phyloP scores from a whole-genome alignment of 805 yeast genomes.

The Cyberlindnera nakhonratchasimensis region DNA sequence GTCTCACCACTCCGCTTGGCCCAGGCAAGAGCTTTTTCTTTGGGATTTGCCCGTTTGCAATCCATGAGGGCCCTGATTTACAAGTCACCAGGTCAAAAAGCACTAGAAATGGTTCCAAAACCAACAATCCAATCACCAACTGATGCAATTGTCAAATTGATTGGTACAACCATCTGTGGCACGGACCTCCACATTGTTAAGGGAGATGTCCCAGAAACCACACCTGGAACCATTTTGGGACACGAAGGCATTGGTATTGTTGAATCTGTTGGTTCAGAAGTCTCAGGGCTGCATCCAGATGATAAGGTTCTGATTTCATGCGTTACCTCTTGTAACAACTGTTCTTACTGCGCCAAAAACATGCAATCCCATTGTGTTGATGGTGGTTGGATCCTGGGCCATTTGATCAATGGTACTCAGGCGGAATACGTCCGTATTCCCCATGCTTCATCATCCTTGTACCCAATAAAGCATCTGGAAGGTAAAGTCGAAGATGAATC shows the following conservation, averaged over 20 bases:
- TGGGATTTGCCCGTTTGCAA: background rate
- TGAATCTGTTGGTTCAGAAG: slow-evolving; percentile 45
- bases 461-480: slow-evolving; percentile 30
- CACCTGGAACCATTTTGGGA: slow-evolving; percentile 49
- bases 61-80: slow-evolving; percentile 46
- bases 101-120: slow-evolving; percentile 36
- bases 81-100: slow-evolving; percentile 40
- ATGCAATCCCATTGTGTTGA: slow-evolving; percentile 59
- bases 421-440: slow-evolving; percentile 59
- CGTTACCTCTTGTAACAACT: slow-evolving; percentile 57
- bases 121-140: slow-evolving; percentile 45
- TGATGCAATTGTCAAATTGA: slow-evolving; percentile 54
- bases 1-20: background rate
- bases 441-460: slow-evolving; percentile 40
- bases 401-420: slow-evolving; percentile 65
- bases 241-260: slow-evolving; percentile 62
- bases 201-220: slow-evolving; percentile 57
- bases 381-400: slow-evolving; percentile 53
- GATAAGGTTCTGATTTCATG: slow-evolving; percentile 64
- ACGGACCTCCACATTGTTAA: slow-evolving; percentile 59
- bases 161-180: slow-evolving; percentile 62
- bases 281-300: slow-evolving; percentile 47
- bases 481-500: slow-evolving; percentile 43
- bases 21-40: slow-evolving; percentile 1
- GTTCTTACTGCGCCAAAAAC: slow-evolving; percentile 52